These are phyloP conservation scores for Linderniella brevidens DNA, from an alignment of 257 asterid species.

Conservation along the genomic window DNA sequence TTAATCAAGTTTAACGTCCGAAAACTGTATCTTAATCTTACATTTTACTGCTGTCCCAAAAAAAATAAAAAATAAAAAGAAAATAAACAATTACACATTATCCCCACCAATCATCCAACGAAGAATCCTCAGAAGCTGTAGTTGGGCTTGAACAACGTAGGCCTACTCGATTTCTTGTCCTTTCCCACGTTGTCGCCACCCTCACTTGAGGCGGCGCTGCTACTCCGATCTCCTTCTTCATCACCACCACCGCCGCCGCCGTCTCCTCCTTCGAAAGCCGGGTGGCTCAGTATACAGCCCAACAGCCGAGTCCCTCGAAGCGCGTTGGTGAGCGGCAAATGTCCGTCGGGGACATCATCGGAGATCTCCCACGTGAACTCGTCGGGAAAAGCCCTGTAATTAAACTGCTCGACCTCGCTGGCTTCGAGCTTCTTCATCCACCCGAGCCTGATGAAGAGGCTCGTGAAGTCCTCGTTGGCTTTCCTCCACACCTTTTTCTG, in stretches of 20 bases:
- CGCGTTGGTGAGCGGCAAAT: slow-evolving; percentile 81
- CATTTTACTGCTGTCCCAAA: too few species aligned
- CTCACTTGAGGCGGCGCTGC: slow-evolving; percentile 14
- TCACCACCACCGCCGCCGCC: slow-evolving; percentile 15
- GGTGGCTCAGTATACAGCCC: slow-evolving; percentile 36
- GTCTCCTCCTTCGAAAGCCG: slow-evolving; percentile 36
- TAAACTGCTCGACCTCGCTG: slow-evolving; percentile 56
- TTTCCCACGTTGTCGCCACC: slow-evolving; percentile 1
- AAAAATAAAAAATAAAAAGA: too few species aligned
- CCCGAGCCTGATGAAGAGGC: slow-evolving; percentile 42
- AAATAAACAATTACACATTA: too few species aligned
- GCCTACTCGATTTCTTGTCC: slow-evolving; percentile 6
- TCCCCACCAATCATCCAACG: too few species aligned
- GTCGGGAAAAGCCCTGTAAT: slow-evolving; percentile 61
- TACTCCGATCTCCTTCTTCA: slow-evolving; percentile 5
- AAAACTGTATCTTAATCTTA: too few species aligned
- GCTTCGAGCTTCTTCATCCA: slow-evolving; percentile 85
- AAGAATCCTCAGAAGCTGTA: slow-evolving; percentile 3
- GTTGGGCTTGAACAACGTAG: background rate
- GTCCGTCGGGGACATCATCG: slow-evolving; percentile 54
- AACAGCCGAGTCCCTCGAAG: slow-evolving; percentile 70
- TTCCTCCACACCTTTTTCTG: slow-evolving; percentile 63
- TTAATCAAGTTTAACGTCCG: too few species aligned
- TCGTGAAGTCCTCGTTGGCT: slow-evolving; percentile 36
- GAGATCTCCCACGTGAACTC: slow-evolving; percentile 67